Percentiles rank a stretch among this genome's conserved stretches.
These are phyloP conservation scores for Monosporozyma solicola DNA, from an alignment of 805 yeast genomes.

Conservation along the genomic window DNA sequence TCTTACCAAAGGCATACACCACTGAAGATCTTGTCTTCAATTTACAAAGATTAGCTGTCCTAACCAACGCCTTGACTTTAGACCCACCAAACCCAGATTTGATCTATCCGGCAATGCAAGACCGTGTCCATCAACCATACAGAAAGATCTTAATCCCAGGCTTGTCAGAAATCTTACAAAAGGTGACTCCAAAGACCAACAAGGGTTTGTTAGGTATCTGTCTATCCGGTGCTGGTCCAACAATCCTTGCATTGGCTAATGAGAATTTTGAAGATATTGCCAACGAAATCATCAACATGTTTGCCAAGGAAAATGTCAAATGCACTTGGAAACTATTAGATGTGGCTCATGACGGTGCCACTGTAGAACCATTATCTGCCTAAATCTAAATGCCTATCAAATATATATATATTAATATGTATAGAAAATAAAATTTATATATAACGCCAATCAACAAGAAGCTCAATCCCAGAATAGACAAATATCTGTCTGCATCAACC, in stretches of 20 bases:
- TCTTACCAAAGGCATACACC: slow-evolving; percentile 71
- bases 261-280: slow-evolving; percentile 81
- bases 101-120: slow-evolving; percentile 94
- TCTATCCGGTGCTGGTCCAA: slow-evolving; percentile 96
- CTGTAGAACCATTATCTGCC: slow-evolving; percentile 27
- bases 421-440: background rate
- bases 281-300: slow-evolving; percentile 57
- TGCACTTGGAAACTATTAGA: slow-evolving; percentile 81
- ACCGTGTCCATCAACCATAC: slow-evolving; percentile 95
- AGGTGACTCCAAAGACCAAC: slow-evolving; percentile 73
- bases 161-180: slow-evolving; percentile 63
- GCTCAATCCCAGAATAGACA: no score
- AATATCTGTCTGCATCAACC: no score
- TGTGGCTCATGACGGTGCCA: slow-evolving; percentile 83
- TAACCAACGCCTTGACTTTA: slow-evolving; percentile 85
- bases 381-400: no score
- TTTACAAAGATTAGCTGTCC: slow-evolving; percentile 83
- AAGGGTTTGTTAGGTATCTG: slow-evolving; percentile 90
- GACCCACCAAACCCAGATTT: slow-evolving; percentile 73
- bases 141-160: slow-evolving; percentile 90
- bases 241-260: slow-evolving; percentile 89
- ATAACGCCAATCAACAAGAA: no score
- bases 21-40: slow-evolving; percentile 83
- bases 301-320: slow-evolving; percentile 52
- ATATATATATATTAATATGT: background rate